Conservation (phyloP, 2,329 filamentous ascomycete species). For the Neopestalotiopsis sp. region DNA sequence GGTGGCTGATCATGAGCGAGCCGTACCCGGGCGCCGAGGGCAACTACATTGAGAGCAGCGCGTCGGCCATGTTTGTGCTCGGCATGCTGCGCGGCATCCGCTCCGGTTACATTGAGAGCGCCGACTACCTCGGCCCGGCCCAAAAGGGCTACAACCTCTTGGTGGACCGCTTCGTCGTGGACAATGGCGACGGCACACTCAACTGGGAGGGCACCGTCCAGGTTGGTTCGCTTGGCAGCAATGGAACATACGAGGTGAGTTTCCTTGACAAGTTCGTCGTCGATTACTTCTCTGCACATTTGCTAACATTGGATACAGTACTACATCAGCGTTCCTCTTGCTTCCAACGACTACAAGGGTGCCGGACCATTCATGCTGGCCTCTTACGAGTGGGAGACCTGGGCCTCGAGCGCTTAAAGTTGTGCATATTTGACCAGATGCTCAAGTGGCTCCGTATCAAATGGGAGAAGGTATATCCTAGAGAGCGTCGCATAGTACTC, state of each 20-base stretch:
- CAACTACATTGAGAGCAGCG: constrained; percentile 67
- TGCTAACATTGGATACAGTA: constrained; percentile 37
- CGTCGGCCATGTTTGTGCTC: constrained; percentile 63
- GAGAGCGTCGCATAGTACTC: neutral
- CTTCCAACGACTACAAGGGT: constrained; percentile 43
- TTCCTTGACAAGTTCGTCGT: neutral
- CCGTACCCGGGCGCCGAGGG: constrained; percentile 51
- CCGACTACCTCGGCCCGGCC: constrained; percentile 42
- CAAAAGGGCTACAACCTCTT: constrained; percentile 51
- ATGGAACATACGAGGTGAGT: constrained; percentile 55
- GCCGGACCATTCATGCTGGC: constrained; percentile 46
- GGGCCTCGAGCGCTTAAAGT: constrained; percentile 15
- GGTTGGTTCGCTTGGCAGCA: constrained; percentile 54
- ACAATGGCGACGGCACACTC: constrained; percentile 51
- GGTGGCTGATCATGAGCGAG: constrained; percentile 64
- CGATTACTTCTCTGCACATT: neutral
- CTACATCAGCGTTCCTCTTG: constrained; percentile 45
- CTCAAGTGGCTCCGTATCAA: neutral
- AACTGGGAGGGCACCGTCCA: constrained; percentile 57
- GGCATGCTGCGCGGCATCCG: constrained; percentile 53
- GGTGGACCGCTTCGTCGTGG: constrained; percentile 49
- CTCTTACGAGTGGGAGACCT: constrained; percentile 39
- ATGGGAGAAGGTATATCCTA: neutral
- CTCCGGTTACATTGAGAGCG: constrained; percentile 39
- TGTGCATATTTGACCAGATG: neutral